Evolutionary conservation across 2,329 filamentous ascomycete species (phyloP).

Genomic region (Colletotrichum australisinense): DNA sequence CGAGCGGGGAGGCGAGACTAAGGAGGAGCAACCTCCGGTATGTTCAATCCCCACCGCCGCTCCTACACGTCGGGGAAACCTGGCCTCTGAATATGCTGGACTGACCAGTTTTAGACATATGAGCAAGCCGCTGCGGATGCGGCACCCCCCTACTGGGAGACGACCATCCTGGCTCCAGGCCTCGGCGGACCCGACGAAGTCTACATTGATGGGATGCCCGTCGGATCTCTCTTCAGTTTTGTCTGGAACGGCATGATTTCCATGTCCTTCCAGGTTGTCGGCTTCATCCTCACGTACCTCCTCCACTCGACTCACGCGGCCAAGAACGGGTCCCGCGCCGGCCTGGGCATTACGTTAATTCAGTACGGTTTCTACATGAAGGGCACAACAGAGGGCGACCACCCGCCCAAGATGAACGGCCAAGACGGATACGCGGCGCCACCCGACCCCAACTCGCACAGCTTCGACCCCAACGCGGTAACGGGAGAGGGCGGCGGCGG

Average conservation of each 20-base stretch:
- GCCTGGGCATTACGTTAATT: slow-evolving; percentile 93
- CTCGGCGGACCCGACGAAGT: slow-evolving; percentile 93
- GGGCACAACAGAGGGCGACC: slow-evolving; percentile 46
- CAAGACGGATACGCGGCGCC: slow-evolving; percentile 76
- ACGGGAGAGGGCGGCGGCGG: slow-evolving; percentile 56
- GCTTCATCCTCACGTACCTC: slow-evolving; percentile 97
- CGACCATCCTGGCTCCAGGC: slow-evolving; percentile 93
- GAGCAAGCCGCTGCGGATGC: slow-evolving; percentile 98
- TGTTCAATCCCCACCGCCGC: slow-evolving; percentile 49
- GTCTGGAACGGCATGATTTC: slow-evolving; percentile 97
- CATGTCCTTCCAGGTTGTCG: slow-evolving; percentile 96
- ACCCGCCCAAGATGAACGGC: slow-evolving; percentile 56
- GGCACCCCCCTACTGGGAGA: slow-evolving; percentile 98
- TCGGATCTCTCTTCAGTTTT: slow-evolving; percentile 87
- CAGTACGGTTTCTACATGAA: slow-evolving; percentile 99
- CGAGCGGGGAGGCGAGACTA: slow-evolving; percentile 79
- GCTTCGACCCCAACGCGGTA: slow-evolving; percentile 82
- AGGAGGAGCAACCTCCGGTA: slow-evolving; percentile 94
- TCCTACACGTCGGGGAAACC: too few relatives aligned
- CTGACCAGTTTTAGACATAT: slow-evolving; percentile 74
- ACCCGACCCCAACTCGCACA: slow-evolving; percentile 88
- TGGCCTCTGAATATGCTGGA: too few relatives aligned
- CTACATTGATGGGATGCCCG: slow-evolving; percentile 95
- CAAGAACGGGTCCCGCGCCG: slow-evolving; percentile 95
- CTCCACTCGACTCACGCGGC: slow-evolving; percentile 97